These are phyloP conservation scores for Phyllosticta citribraziliensis DNA, from an alignment of 2,329 filamentous ascomycete genomes.

Conservation along the genomic window DNA sequence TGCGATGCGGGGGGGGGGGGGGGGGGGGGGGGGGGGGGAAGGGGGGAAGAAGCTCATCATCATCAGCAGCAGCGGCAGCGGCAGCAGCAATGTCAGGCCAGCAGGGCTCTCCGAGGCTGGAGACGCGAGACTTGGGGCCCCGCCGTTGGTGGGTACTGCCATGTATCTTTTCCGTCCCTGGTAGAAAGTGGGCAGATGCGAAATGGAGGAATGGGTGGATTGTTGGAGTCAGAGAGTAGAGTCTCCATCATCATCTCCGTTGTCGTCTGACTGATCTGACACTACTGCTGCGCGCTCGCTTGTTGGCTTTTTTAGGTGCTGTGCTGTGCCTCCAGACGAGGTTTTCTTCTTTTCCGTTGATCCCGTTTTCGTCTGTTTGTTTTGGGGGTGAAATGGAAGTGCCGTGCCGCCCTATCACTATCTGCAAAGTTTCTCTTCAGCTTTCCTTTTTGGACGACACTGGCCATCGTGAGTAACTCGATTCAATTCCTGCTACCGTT, in stretches of 20 bases:
- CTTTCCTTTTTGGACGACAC: too few species aligned
- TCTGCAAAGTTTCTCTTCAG: too few species aligned
- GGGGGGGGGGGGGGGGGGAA: too few species aligned
- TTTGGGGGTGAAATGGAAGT: background rate
- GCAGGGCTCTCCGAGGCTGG: background rate
- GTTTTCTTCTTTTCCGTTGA: background rate
- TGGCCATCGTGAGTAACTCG: too few species aligned
- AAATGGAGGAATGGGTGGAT: background rate
- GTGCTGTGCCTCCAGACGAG: background rate
- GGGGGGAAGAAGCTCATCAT: background rate
- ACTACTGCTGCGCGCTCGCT: too few species aligned
- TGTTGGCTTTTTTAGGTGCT: too few species aligned
- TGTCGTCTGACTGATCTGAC: too few species aligned
- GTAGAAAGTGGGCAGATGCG: too few species aligned
- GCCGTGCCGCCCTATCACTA: too few species aligned
- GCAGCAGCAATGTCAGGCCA: background rate
- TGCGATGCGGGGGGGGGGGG: background rate
- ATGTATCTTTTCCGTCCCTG: too few species aligned
- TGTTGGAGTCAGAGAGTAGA: background rate
- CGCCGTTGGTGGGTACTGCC: background rate
- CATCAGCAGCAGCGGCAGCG: background rate
- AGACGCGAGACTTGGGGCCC: background rate
- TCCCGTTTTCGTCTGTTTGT: background rate
- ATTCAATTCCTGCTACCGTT: too few species aligned
- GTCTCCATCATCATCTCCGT: background rate